Evolutionary conservation across 441 rosid genomes (phyloP), one percentile per base, ranked within the genome.

Genomic region (Gossypium schwendimanii): DNA sequence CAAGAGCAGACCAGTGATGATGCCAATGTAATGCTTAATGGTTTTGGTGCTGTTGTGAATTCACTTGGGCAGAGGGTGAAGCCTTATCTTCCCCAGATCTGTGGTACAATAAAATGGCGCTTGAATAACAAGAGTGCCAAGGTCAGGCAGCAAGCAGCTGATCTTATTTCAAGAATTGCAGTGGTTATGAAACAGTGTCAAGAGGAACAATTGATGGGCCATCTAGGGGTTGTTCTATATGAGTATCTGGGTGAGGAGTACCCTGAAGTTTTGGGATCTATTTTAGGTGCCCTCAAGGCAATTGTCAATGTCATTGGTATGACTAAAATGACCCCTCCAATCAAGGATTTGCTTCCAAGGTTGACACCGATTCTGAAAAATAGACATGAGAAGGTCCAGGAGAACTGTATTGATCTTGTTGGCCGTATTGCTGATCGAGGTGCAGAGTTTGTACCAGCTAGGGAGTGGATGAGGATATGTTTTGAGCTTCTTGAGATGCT

Each of bases 61-160:
- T 81, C 93, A 60, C 96, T 94, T 71, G 98, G 99, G 63, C 97
- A 86, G 86, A 82, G 98, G 75, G 99, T 92, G 77, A 94, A 94
- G 77, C 98, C 98, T 53, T 94, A 92, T 75, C 97, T 94, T 81
- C 99, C 99, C 26, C 99, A 92, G 87, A 92, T 94, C 49, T 94
- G 99, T 82, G 99, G 98, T 84, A 92, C 99, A 75, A 92, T 94
- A 62, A 94, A 94, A 85, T 94, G 99, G 99, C 92, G 99, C n/a
- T 63, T 94, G 86, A 92, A 92, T 84, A 91, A 91, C 91, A 92
- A 92, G 84, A 91, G 97, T 70, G 98, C 99, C 15, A 94, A 94
- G 84, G 98, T 94, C 54, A 87, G 99, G 76, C 98, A 94, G 73
- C 99, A 94, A 79, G 97, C 99, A 0, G 99, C 99, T 8, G 98